phyloP scores from a whole-genome alignment of 345 rosid species.

The Pelargonium nanum region DNA sequence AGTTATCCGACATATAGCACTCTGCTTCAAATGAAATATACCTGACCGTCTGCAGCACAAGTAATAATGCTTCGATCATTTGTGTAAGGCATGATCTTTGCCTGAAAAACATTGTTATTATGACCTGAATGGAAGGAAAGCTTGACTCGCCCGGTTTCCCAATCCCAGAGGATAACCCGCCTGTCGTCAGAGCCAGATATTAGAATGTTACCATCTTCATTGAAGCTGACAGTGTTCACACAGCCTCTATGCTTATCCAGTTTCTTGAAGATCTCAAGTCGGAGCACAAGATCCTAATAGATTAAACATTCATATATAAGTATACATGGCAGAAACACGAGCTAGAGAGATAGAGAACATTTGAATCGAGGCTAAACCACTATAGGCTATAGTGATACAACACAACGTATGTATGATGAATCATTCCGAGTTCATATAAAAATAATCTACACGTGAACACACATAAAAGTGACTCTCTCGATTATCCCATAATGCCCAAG shows the following conservation, averaged over 20 bases:
- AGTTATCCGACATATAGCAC: too few relatives aligned
- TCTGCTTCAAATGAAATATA: conserved; percentile 6
- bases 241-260: conserved; percentile 73
- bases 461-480: too few relatives aligned
- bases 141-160: conserved; percentile 56
- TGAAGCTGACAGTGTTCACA: conserved; percentile 74
- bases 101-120: conserved; percentile 62
- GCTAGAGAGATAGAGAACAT: too few relatives aligned
- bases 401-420: too few relatives aligned
- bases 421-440: too few relatives aligned
- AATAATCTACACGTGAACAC: too few relatives aligned
- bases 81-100: conserved; percentile 67
- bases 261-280: conserved; percentile 46
- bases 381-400: too few relatives aligned
- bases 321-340: neutral
- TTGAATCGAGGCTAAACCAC: too few relatives aligned
- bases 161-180: conserved; percentile 61
- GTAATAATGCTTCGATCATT: conserved; percentile 75
- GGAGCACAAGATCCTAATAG: conserved; percentile 58
- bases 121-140: conserved; percentile 69
- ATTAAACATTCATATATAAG: neutral
- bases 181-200: conserved; percentile 85
- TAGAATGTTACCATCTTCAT: conserved; percentile 40
- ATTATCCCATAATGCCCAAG: too few relatives aligned
- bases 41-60: conserved; percentile 95